Conservation (phyloP, 306 rosid genomes). For the Cyclanthera cordifolia region DNA sequence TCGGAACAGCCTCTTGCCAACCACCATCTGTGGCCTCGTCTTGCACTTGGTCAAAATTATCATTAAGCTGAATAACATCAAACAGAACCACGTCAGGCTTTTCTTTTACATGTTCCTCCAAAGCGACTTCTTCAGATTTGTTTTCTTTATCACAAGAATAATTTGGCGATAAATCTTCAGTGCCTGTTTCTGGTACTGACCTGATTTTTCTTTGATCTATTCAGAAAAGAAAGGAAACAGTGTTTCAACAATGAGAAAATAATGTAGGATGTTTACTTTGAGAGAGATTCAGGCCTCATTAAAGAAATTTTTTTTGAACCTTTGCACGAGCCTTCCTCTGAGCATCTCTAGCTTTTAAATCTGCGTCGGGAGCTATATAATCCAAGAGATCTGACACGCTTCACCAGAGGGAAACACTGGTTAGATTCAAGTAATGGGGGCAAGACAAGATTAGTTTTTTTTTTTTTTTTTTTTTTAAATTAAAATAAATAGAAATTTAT, state of each 20-base stretch:
- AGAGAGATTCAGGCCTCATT: too few species aligned
- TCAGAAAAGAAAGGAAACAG: constrained; percentile 17
- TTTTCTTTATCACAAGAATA: constrained; percentile 73
- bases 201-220: constrained; percentile 81
- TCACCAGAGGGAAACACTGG: constrained; percentile 19
- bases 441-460: not conserved
- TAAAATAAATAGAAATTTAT: too few species aligned
- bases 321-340: constrained; percentile 87
- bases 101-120: constrained; percentile 33
- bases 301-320: too few species aligned
- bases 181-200: constrained; percentile 47
- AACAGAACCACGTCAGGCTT: constrained; percentile 36
- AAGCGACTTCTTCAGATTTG: constrained; percentile 41
- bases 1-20: constrained; percentile 98
- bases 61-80: constrained; percentile 28
- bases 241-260: constrained; percentile 12
- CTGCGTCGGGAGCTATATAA: constrained; percentile 87
- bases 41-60: constrained; percentile 30
- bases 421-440: not conserved
- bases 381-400: constrained; percentile 98
- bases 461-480: too few species aligned
- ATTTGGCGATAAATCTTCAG: constrained; percentile 35
- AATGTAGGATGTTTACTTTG: too few species aligned
- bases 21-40: constrained; percentile 77
- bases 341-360: constrained; percentile 82